Percentiles rank a stretch among this genome's conserved stretches.
phyloP scores from a whole-genome alignment of 2,329 filamentous ascomycete genomes.

The Hymenoscyphus scutula region DNA sequence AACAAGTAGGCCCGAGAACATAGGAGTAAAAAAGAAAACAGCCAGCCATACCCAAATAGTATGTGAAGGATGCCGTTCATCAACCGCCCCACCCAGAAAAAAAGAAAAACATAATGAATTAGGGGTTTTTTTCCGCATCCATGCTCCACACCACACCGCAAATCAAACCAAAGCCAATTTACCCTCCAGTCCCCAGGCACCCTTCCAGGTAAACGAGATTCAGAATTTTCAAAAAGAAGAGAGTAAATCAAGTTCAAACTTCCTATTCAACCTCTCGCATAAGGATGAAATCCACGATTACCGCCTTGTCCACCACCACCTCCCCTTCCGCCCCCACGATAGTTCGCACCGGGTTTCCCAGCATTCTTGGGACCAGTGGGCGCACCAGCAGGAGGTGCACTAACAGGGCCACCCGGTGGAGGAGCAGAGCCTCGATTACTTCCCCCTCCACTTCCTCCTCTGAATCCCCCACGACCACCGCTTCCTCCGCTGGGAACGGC shows the following conservation, averaged over 20 bases:
- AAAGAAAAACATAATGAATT: too few relatives aligned
- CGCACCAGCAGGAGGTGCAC: conserved; percentile 72
- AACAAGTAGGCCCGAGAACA: too few relatives aligned
- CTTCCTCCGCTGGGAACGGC: conserved; percentile 46
- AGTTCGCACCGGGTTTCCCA: conserved; percentile 86
- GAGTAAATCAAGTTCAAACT: neutral
- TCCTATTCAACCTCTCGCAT: conserved; percentile 44
- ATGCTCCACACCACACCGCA: too few relatives aligned
- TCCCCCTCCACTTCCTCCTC: conserved; percentile 27
- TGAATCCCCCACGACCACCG: conserved; percentile 26
- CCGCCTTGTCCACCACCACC: conserved; percentile 54
- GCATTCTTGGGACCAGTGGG: conserved; percentile 97
- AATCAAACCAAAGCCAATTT: too few relatives aligned
- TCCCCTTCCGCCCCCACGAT: conserved; percentile 87
- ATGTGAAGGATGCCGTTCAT: too few relatives aligned
- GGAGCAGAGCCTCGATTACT: conserved; percentile 35
- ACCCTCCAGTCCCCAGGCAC: too few relatives aligned
- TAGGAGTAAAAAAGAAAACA: too few relatives aligned
- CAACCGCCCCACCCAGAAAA: too few relatives aligned
- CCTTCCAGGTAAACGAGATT: neutral
- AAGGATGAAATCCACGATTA: conserved; percentile 77
- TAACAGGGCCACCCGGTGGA: conserved; percentile 39
- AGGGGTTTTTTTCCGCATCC: too few relatives aligned
- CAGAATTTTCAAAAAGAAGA: neutral
- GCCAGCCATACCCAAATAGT: too few relatives aligned